Percentiles rank a stretch among this genome's conserved stretches.
Evolutionary conservation across 2,329 filamentous ascomycete genomes (phyloP).

Genomic region (Xylariaceae sp.): DNA sequence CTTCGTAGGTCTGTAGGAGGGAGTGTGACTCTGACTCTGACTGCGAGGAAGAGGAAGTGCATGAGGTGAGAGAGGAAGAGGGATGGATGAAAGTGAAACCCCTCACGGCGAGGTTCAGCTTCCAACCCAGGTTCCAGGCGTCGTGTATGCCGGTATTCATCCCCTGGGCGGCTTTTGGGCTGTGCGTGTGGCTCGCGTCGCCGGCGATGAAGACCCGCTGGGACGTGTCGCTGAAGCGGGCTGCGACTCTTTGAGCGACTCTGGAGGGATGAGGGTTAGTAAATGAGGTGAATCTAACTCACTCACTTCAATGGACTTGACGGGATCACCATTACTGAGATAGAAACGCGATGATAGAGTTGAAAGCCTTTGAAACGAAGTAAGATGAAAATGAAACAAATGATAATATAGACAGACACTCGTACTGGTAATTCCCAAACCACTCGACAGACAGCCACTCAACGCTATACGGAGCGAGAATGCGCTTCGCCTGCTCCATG

Average conservation of each 20-base stretch:
- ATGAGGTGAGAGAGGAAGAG: no score
- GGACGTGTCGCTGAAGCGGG: constrained; percentile 59
- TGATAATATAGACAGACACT: background rate
- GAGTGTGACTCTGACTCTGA: no score
- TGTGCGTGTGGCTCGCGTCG: constrained; percentile 59
- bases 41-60: no score
- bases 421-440: constrained; percentile 62
- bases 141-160: constrained; percentile 55
- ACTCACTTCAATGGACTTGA: background rate
- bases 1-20: constrained; percentile 56
- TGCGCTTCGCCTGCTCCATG: constrained; percentile 59
- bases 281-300: background rate
- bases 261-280: background rate
- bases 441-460: constrained; percentile 59
- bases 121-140: constrained; percentile 41
- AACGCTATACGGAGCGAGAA: constrained; percentile 53
- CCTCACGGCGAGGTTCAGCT: constrained; percentile 46
- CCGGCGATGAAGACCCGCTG: constrained; percentile 60
- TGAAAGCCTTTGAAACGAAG: no score
- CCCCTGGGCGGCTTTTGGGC: constrained; percentile 57
- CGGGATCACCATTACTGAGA: no score
- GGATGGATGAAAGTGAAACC: no score
- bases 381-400: no score
- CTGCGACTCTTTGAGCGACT: constrained; percentile 65
- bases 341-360: no score